phyloP scores from a whole-genome alignment of 164 flowering plant species.

The Euptelea pleiosperma region DNA sequence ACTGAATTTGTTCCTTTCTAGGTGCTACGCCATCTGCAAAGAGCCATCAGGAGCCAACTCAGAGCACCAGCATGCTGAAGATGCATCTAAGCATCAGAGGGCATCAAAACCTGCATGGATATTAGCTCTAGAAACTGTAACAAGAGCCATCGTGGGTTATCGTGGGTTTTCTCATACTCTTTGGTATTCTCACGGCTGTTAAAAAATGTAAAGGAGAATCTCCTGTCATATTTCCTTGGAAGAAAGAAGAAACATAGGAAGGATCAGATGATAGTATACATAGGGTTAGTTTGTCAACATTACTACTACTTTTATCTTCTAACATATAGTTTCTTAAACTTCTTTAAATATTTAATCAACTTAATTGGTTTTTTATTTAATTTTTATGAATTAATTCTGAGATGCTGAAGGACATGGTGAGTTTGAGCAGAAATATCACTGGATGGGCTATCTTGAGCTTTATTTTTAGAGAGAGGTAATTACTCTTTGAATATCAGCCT shows the following conservation, averaged over 20 bases:
- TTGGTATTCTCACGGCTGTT: constrained; percentile 47
- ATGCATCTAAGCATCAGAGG: constrained; percentile 33
- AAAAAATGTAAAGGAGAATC: constrained; percentile 55
- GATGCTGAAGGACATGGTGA: constrained; percentile 58
- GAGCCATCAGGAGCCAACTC: constrained; percentile 27
- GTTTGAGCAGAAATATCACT: constrained; percentile 71
- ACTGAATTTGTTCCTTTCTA: constrained; percentile 9
- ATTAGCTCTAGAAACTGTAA: constrained; percentile 67
- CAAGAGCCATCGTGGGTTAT: constrained; percentile 69
- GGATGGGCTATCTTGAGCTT: constrained; percentile 86
- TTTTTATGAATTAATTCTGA: constrained; percentile 53
- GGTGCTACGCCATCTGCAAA: constrained; percentile 39
- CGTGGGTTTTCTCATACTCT: constrained; percentile 46
- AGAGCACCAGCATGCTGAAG: constrained; percentile 36
- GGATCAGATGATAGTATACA: constrained; percentile 44
- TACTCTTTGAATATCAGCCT: neutral
- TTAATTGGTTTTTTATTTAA: neutral
- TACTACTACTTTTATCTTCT: constrained; percentile 51
- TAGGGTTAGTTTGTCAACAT: constrained; percentile 46
- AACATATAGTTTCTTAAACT: too few species aligned
- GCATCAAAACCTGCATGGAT: constrained; percentile 73
- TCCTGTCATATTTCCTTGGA: constrained; percentile 72
- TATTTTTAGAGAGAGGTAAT: constrained; percentile 86
- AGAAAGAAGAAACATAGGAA: constrained; percentile 59
- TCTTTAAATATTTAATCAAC: neutral